Evolutionary conservation across 345 rosid species (phyloP).

Genomic region (Linum lewisii): DNA sequence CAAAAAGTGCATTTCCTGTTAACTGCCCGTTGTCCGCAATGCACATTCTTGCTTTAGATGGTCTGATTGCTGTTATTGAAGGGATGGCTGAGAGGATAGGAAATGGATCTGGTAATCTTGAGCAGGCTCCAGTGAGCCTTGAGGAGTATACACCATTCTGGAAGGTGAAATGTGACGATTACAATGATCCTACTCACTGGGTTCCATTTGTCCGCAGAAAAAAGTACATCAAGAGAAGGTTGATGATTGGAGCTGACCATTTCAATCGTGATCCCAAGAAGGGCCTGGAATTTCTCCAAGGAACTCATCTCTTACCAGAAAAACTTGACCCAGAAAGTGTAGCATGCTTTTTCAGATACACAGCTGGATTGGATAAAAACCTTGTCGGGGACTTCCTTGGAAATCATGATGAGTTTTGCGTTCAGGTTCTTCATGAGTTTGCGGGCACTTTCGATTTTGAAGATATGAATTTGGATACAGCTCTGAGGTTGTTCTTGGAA

Average conservation of each 20-base stretch:
- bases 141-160: constrained; percentile 49
- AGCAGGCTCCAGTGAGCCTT: constrained; percentile 22
- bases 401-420: constrained; percentile 63
- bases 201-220: constrained; percentile 50
- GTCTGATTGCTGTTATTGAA: constrained; percentile 43
- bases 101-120: constrained; percentile 28
- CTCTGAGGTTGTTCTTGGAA: constrained; percentile 65
- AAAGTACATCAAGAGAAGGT: constrained; percentile 43
- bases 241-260: constrained; percentile 59
- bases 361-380: constrained; percentile 61
- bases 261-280: constrained; percentile 61
- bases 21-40: constrained; percentile 67
- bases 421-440: constrained; percentile 70
- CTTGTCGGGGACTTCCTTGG: constrained; percentile 64
- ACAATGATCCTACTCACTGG: constrained; percentile 46
- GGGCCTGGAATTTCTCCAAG: constrained; percentile 63
- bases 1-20: constrained; percentile 62
- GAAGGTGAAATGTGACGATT: constrained; percentile 43
- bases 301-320: constrained; percentile 50
- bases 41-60: constrained; percentile 72
- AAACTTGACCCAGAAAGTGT: constrained; percentile 63
- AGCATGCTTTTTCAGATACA: constrained; percentile 58
- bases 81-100: constrained; percentile 55
- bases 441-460: constrained; percentile 57
- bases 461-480: constrained; percentile 56